Evolutionary conservation across 106 monocot species (phyloP), one percentile per base, ranked within the genome.

Genomic region (Dendrobium catenatum): DNA sequence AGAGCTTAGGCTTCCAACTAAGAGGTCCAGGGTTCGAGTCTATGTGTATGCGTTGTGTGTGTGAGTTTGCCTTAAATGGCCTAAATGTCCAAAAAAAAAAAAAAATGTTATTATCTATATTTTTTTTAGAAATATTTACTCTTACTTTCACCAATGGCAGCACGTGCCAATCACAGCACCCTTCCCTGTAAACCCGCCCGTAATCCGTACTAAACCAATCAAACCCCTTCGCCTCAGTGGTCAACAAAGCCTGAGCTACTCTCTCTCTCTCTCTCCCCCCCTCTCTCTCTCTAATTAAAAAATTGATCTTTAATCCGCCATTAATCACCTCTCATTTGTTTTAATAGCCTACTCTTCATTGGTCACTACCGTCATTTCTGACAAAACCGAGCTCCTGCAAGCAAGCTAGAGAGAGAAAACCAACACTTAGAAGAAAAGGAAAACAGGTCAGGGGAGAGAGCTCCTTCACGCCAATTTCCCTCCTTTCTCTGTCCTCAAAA

Each of bases 401-500:
- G 18, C 51, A 46, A 42, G 37, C 29, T 48, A 73, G 54, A 81
- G 54, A 81, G 73, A 81, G 72, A 73, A 51, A 7, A 73, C 33
- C 54, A 1, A 13, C 15, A 55, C 11, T 15, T n/a, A 61, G 58
- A 58, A 75, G 70, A 13, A 59, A 59, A 68, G 55, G 75, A 77
- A 27, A 17, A 54, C 51, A 51, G 51, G 51, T n/a, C 15, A 33
- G 55, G 19, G 55, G 55, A 46, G 44, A 15, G 41, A 22, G 44
- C 56, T 56, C 78, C 78, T 47, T 61, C 46, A 76, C 76, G 47
- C 76, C 76, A 76, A 76, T 76, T 26, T 46, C 40, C 61, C 48
- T 74, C 74, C 73, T 9, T 58, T 47, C 44, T 43, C 13, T 11
- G 26, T 76, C 75, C 61, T 44, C 64, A 61, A 55, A 77, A 73